These are phyloP conservation scores for Lichtheimia corymbifera DNA, from an alignment of 371 early-diverging fungal species.

Conservation along the genomic window DNA sequence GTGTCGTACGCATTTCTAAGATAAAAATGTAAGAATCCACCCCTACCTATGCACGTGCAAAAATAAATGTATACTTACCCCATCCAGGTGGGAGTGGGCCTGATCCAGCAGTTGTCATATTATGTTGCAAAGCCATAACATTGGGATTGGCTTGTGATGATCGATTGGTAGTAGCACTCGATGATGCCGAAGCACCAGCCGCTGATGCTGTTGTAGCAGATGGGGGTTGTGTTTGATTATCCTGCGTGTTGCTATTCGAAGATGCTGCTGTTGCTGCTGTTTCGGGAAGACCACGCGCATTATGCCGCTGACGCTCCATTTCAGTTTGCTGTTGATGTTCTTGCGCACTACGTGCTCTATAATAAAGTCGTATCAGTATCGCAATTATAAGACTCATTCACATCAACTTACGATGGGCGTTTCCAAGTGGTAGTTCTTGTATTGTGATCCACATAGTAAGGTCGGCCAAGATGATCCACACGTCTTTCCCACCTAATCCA, in stretches of 20 bases:
- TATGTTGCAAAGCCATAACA: slow-evolving; percentile 37
- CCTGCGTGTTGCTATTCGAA: not conserved
- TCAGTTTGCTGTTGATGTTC: slow-evolving; percentile 47
- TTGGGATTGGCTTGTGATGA: slow-evolving; percentile 46
- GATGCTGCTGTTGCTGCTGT: slow-evolving; percentile 33
- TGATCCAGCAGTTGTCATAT: slow-evolving; percentile 65
- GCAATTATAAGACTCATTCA: not conserved
- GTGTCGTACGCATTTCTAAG: slow-evolving; percentile 69
- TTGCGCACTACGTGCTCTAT: not conserved
- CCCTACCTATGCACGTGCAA: not conserved
- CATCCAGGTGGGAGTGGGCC: slow-evolving; percentile 94
- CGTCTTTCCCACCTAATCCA: slow-evolving; percentile 69
- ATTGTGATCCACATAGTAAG: slow-evolving; percentile 78
- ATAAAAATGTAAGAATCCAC: not conserved
- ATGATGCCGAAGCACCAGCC: slow-evolving; percentile 18
- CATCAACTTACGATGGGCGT: slow-evolving; percentile 49
- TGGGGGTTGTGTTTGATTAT: slow-evolving; percentile 15
- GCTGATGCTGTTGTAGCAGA: no score
- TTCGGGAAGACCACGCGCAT: slow-evolving; percentile 83
- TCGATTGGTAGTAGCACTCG: slow-evolving; percentile 21
- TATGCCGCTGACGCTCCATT: slow-evolving; percentile 58
- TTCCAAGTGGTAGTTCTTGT: slow-evolving; percentile 75
- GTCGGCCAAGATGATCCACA: slow-evolving; percentile 64
- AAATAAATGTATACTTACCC: slow-evolving; percentile 46
- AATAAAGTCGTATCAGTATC: slow-evolving; percentile 5